Evolutionary conservation across 2,329 filamentous ascomycete genomes (phyloP).

Genomic region (Cercospora sp.): DNA sequence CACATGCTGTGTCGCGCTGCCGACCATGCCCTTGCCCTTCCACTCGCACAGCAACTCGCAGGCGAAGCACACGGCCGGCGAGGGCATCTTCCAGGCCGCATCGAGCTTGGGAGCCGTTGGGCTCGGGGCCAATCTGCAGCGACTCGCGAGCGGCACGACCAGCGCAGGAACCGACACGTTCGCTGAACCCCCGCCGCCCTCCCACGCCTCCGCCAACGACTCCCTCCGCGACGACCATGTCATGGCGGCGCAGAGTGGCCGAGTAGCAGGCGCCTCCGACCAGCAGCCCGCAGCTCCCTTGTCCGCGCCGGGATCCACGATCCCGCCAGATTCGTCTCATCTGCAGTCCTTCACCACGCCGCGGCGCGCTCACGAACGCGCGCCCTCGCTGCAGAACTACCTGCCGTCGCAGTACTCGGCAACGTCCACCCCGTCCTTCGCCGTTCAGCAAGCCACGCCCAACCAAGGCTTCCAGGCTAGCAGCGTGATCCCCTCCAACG

Average conservation of each 20-base stretch:
- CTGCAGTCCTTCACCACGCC: conserved; percentile 45
- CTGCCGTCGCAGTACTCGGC: conserved; percentile 47
- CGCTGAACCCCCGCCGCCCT: conserved; percentile 32
- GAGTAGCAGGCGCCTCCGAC: conserved; percentile 36
- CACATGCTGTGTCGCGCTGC: background rate
- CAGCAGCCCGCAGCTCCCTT: conserved; percentile 31
- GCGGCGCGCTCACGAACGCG: conserved; percentile 53
- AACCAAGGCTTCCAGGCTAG: conserved; percentile 31
- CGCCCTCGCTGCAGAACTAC: conserved; percentile 45
- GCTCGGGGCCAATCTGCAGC: conserved; percentile 14
- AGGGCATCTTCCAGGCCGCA: conserved; percentile 9
- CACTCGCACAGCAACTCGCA: background rate
- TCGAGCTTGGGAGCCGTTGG: background rate
- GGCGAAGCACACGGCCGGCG: conserved; percentile 2
- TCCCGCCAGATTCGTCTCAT: conserved; percentile 45
- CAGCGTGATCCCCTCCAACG: conserved; percentile 31
- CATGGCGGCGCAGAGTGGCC: conserved; percentile 10
- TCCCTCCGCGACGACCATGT: conserved; percentile 5
- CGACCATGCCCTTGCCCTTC: conserved; percentile 7
- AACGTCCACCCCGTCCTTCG: conserved; percentile 51
- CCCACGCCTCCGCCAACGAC: background rate
- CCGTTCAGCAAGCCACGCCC: conserved; percentile 55
- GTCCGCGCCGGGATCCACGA: conserved; percentile 25
- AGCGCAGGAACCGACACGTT: conserved; percentile 49
- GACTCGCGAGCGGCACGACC: conserved; percentile 41